These are phyloP conservation scores for Alternaria sp. DNA, from an alignment of 2,329 filamentous ascomycete genomes.

Conservation along the genomic window DNA sequence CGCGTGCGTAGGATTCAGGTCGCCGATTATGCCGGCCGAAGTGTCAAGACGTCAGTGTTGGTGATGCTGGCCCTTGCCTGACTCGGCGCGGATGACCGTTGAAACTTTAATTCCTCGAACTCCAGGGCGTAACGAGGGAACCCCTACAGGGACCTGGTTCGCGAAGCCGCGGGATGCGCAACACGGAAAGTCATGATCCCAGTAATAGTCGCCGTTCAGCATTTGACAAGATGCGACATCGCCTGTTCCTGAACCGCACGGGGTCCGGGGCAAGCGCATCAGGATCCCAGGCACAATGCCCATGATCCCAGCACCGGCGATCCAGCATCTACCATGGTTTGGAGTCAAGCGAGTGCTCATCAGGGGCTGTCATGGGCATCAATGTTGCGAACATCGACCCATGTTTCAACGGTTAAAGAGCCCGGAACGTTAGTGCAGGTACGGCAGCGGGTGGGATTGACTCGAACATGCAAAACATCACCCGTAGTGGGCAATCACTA, in stretches of 20 bases:
- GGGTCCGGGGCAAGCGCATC: conserved; percentile 6
- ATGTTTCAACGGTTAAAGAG: conserved; percentile 10
- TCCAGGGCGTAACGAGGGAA: conserved; percentile 3
- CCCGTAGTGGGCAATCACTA: conserved; percentile 20
- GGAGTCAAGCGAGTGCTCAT: conserved; percentile 3
- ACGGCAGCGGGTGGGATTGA: conserved; percentile 13
- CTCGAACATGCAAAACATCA: conserved; percentile 26
- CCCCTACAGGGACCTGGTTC: conserved; percentile 8
- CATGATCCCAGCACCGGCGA: conserved; percentile 10
- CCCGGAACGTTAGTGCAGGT: conserved; percentile 1
- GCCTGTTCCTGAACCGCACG: conserved; percentile 8
- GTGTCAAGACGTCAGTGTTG: conserved; percentile 3
- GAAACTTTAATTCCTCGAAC: conserved; percentile 21
- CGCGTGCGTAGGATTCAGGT: conserved; percentile 24
- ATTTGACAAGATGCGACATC: conserved; percentile 10
- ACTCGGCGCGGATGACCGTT: conserved; percentile 29
- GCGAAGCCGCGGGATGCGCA: conserved; percentile 13
- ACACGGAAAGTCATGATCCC: conserved; percentile 11
- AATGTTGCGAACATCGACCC: conserved; percentile 7
- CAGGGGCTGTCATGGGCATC: conserved; percentile 11
- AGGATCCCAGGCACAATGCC: background rate
- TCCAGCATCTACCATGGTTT: conserved; percentile 21
- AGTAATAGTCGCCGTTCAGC: conserved; percentile 8
- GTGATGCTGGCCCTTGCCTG: conserved; percentile 5
- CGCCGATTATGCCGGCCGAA: conserved; percentile 10